phyloP scores from a whole-genome alignment of 768 basidiomycete genomes.

The Agrocybe pediades region DNA sequence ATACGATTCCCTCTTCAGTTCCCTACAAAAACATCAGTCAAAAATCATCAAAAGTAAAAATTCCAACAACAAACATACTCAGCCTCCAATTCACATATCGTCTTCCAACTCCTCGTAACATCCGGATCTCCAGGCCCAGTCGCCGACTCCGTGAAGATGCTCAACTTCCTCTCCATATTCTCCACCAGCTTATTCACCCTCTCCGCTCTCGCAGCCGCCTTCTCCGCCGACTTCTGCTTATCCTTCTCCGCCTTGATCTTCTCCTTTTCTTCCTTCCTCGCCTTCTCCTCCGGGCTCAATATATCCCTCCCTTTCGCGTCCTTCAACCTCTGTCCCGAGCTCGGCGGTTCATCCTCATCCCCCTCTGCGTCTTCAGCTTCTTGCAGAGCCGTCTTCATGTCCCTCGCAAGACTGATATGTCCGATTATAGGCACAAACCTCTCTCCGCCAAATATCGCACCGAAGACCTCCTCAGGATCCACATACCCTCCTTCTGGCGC shows the following conservation, averaged over 20 bases:
- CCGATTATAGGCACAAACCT: constrained; percentile 87
- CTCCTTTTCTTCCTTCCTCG: constrained; percentile 73
- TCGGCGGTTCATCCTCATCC: constrained; percentile 45
- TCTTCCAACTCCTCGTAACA: constrained; percentile 71
- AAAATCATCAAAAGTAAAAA: not conserved
- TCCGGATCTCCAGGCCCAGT: constrained; percentile 67
- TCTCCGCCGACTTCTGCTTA: constrained; percentile 69
- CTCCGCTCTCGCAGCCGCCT: constrained; percentile 77
- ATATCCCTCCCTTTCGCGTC: constrained; percentile 56
- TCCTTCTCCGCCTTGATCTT: constrained; percentile 70
- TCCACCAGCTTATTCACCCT: constrained; percentile 77
- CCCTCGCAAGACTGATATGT: constrained; percentile 81
- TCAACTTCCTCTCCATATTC: constrained; percentile 78
- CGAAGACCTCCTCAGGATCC: constrained; percentile 82
- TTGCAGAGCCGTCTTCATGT: constrained; percentile 92
- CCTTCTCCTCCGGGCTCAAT: constrained; percentile 70
- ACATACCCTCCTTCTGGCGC: constrained; percentile 84
- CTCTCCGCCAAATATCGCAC: constrained; percentile 89
- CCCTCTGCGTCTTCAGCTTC: constrained; percentile 77
- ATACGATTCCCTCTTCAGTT: constrained; percentile 84
- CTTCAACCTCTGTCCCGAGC: constrained; percentile 38
- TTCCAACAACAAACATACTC: constrained; percentile 54
- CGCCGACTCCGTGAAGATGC: constrained; percentile 87
- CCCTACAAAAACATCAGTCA: constrained; percentile 42
- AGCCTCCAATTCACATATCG: constrained; percentile 79